Evolutionary conservation across 2,329 filamentous ascomycete genomes (phyloP).

Genomic region (Ophiostoma fasciatum): DNA sequence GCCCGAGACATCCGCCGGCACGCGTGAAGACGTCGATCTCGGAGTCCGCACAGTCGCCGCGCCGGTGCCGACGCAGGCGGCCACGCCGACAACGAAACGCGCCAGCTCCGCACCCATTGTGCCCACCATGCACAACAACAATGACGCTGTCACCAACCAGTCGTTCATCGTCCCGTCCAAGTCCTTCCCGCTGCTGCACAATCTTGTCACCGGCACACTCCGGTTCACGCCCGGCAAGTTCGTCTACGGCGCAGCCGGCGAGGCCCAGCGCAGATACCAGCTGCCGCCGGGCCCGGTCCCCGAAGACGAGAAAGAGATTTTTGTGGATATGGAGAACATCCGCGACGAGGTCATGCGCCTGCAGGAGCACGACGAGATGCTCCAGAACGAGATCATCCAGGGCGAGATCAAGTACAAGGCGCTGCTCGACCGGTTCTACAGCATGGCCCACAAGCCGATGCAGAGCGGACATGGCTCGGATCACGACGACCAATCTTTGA

Average conservation of each 20-base stretch:
- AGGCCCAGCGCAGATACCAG: slow-evolving; percentile 4
- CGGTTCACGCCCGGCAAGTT: slow-evolving; percentile 10
- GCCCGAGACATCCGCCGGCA: slow-evolving; percentile 10
- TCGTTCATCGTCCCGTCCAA: slow-evolving; percentile 12
- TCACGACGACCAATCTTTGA: slow-evolving; percentile 1
- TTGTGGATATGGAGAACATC: slow-evolving; percentile 21
- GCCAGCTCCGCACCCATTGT: neutral
- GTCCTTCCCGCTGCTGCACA: slow-evolving; percentile 12
- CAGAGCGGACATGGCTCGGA: slow-evolving; percentile 6
- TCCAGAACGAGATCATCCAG: slow-evolving; percentile 12
- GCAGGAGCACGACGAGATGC: slow-evolving; percentile 15
- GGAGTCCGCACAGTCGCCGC: slow-evolving; percentile 1
- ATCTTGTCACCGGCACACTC: slow-evolving; percentile 11
- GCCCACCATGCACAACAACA: neutral
- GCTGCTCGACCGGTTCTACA: slow-evolving; percentile 10
- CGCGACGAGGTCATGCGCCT: slow-evolving; percentile 17
- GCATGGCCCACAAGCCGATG: slow-evolving; percentile 3
- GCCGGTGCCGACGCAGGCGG: neutral
- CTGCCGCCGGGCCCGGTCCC: slow-evolving; percentile 9
- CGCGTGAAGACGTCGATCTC: slow-evolving; percentile 6
- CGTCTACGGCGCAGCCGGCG: slow-evolving; percentile 3
- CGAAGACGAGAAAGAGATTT: slow-evolving; percentile 12
- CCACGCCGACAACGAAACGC: neutral
- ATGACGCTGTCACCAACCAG: slow-evolving; percentile 9
- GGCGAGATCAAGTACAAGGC: slow-evolving; percentile 12